Evolutionary conservation across 305 asterid species (phyloP).

Genomic region (Fraxinus nigra): DNA sequence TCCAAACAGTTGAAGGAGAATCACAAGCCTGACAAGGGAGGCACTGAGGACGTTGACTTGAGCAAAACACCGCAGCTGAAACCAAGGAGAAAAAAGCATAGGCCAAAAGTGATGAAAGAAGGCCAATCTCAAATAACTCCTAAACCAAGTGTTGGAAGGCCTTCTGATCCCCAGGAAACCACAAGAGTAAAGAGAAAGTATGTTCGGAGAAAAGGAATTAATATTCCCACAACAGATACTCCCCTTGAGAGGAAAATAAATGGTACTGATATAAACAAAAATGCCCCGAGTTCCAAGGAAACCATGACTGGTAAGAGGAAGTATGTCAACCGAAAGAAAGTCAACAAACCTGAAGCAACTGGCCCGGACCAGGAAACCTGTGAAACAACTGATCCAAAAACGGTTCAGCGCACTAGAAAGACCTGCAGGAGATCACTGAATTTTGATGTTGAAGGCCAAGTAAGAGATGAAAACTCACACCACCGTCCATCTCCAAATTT

Average conservation of each 20-base stretch:
- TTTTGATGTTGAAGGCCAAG: constrained; percentile 46
- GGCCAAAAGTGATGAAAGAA: constrained; percentile 84
- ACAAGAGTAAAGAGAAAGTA: constrained; percentile 51
- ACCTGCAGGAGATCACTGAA: constrained; percentile 65
- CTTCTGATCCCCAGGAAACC: constrained; percentile 36
- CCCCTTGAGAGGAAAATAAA: constrained; percentile 31
- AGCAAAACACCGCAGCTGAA: constrained; percentile 67
- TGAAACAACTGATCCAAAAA: constrained; percentile 23
- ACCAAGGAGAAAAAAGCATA: constrained; percentile 77
- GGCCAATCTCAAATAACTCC: constrained; percentile 52
- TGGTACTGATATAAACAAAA: constrained; percentile 20
- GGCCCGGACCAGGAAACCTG: constrained; percentile 34
- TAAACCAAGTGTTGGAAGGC: constrained; percentile 42
- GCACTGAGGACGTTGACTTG: constrained; percentile 43
- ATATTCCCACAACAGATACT: constrained; percentile 24
- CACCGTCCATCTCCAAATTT: constrained; percentile 29
- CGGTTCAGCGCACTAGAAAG: constrained; percentile 39
- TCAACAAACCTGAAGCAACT: constrained; percentile 25
- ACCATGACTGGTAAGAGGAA: constrained; percentile 27
- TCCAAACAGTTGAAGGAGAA: constrained; percentile 52
- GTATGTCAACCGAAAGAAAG: constrained; percentile 33
- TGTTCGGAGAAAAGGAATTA: constrained; percentile 38
- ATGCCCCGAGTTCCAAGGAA: constrained; percentile 22
- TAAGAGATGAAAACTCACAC: constrained; percentile 37
- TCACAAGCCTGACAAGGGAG: constrained; percentile 75